Evolutionary conservation across 306 rosid genomes (phyloP).

Genomic region (Senna tora): DNA sequence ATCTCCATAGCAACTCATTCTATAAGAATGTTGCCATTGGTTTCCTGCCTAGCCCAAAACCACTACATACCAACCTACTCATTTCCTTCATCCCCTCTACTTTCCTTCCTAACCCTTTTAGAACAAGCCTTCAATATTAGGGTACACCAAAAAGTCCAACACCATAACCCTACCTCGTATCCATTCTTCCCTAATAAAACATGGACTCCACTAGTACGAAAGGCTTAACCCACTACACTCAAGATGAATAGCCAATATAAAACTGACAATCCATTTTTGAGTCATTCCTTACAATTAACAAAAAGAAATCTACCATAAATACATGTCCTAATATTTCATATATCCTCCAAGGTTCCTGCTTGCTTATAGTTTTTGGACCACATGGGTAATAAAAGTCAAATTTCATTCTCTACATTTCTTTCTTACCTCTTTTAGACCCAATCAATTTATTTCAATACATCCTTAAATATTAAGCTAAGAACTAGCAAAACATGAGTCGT

Average conservation of each 20-base stretch:
- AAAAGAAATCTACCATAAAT: not conserved
- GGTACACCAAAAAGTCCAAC: too few species aligned
- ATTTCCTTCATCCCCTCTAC: too few species aligned
- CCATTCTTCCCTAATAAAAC: too few species aligned
- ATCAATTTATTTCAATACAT: not conserved
- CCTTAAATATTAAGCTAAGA: conserved; percentile 2
- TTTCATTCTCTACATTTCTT: not conserved
- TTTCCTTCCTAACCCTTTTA: too few species aligned
- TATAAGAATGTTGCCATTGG: too few species aligned
- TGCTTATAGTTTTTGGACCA: not conserved
- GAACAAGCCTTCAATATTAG: too few species aligned
- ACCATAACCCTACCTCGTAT: too few species aligned
- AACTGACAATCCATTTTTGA: not conserved
- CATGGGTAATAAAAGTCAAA: not conserved
- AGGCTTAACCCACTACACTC: too few species aligned
- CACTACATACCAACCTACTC: too few species aligned
- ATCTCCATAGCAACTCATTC: too few species aligned
- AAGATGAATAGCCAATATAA: not conserved
- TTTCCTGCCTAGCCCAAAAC: too few species aligned
- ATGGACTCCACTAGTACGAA: too few species aligned
- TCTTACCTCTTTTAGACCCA: not conserved
- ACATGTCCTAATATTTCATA: not conserved
- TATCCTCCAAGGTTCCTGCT: not conserved
- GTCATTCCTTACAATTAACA: not conserved
- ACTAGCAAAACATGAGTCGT: not conserved